Base-by-base conservation (phyloP, 2,329 filamentous ascomycete species). In the Fusarium nelsonii region DNA sequence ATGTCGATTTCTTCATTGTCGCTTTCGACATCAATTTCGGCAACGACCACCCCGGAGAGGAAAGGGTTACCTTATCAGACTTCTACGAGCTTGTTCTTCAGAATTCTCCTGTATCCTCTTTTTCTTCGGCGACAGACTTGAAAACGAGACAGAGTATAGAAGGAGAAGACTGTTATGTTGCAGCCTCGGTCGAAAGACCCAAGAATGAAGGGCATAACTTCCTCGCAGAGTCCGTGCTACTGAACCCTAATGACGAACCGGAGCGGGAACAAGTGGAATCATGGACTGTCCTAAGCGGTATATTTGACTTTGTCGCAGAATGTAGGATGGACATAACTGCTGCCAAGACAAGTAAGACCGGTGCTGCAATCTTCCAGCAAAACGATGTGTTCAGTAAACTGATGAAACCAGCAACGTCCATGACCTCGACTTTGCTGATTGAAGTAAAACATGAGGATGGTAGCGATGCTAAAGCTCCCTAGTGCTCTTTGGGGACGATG, bases 1-100 rank as follows among this genome's bases (percentile, higher is more conserved):
- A 76, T 12, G 66, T 77, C 15, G 70, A 77, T 43, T 64, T 77
- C 43, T 70, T 54, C 66, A 58, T 77, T 10, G 66, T 69, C 18
- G 55, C 59, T 8, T 76, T 77, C 33, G 52, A 74, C 36, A 72
- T 77, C 45, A 56, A 70, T 37, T 71, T 75, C 57, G 68, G 71
- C 28, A 28, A 28, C 8, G 8, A 15, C 28, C 5, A 20, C 55
- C 8, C 43, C 11, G 6, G 33, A 20, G 4, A 23, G 8, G 23
- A 36, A 0, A 20, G 11, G 0, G 15, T 60, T 12, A 36, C 4
- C 0, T 12, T 60, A 8, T 34, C 28, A 0, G 33, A 45, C 4
- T 60, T 57, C 26, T 60, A 60, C 8, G 40, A 60, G 0, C 57
- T 60, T 40, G 51, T 60, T 2, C 51, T 60, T 11, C 57, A 57